Evolutionary conservation across 2,329 filamentous ascomycete species (phyloP), one percentile per base, ranked within the genome.

Genomic region (Leptographium lundbergii): DNA sequence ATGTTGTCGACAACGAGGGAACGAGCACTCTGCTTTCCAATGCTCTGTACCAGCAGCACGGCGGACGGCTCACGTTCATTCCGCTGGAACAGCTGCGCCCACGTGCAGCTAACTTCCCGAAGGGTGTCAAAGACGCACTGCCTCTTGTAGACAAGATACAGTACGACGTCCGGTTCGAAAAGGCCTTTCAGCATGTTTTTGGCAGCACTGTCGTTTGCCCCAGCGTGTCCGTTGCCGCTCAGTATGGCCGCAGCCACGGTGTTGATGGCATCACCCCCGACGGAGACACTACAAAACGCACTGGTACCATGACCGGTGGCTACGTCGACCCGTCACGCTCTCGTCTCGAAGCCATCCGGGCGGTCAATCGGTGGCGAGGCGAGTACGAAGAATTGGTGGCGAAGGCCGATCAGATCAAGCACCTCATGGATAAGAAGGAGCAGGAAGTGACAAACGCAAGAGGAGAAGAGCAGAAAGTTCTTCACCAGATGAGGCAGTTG

Each of bases 131-230:
- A 63, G 92, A 97, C 71, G 92, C 91, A 2, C 84, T 96, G 42
- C 89, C 91, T 1, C 82, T 99, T 66, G 78, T 96, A 59, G 87
- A 85, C 67, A 96, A 95, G 72, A 81, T 97, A 61, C 81, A 83
- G 55, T 99, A 86, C 67, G 87, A 96, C 57, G 68, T 79, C 1
- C 78, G 75, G 62, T 96, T 86, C 65, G 89, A 95, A 60, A 87
- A 84, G 66, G 94, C 94, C 0, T 94, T 99, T 70, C 85, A 89
- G 68, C 91, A 96, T 69, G 90, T 99, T 0, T 99, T 99, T 72
- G 94, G 91, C 54, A 95, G 90, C 71, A 94, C 90, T 0, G 90
- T 99, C 57, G 87, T 99, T 59, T 97, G 94, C 65, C 91, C 92
- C 3, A 95, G 90, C 65, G 75, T 99, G 62, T 83, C 88, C 55